Conservation (phyloP, 495 filamentous ascomycete species). For the Viridothelium virens region DNA sequence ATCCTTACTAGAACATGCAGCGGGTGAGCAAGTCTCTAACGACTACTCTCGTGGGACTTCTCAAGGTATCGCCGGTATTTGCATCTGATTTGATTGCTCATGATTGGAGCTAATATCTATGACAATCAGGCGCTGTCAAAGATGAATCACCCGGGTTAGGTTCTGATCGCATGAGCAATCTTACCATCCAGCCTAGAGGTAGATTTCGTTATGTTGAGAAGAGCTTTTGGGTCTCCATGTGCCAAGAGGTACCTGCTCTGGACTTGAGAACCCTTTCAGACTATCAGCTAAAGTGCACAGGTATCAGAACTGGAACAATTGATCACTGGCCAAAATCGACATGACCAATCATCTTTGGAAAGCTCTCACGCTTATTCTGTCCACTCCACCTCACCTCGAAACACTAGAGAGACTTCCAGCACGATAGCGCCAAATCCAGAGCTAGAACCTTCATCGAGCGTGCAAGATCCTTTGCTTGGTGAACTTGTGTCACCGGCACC, state of each 20-base stretch:
- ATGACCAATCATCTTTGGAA: neutral
- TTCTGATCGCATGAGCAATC: neutral
- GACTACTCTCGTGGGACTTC: neutral
- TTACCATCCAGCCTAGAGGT: neutral
- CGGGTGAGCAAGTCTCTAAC: neutral
- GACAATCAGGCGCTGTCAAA: neutral
- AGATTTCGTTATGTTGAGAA: conserved; percentile 3
- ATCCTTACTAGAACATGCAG: neutral
- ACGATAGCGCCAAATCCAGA: neutral
- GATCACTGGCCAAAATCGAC: neutral
- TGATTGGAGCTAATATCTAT: neutral
- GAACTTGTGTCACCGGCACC: neutral
- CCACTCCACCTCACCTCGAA: neutral
- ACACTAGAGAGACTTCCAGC: neutral
- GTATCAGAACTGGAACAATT: conserved; percentile 4
- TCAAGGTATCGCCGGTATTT: neutral
- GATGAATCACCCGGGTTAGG: neutral
- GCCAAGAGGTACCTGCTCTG: neutral
- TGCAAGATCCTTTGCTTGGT: neutral
- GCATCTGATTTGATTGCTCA: neutral
- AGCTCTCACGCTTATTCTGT: neutral
- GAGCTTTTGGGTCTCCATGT: neutral
- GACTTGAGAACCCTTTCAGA: neutral
- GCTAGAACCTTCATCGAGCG: neutral
- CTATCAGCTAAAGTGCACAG: neutral